Base-by-base conservation (phyloP, 2,329 filamentous ascomycete genomes). In the Penicillium sp. region DNA sequence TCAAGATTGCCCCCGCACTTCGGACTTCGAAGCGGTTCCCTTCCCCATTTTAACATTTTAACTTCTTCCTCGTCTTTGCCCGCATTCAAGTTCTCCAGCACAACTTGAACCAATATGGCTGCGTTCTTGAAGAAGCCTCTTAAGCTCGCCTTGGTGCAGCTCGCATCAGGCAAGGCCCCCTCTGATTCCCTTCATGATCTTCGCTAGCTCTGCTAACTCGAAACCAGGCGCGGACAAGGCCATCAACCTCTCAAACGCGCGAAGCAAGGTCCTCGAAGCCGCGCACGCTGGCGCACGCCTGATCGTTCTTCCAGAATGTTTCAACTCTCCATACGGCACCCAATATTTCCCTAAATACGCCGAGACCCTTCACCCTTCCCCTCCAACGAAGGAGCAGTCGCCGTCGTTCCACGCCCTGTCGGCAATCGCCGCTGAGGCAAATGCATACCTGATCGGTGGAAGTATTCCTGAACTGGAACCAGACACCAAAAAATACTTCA, bases 261-360 rank as follows among this genome's bases (percentile, higher is more conserved):
- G 89, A 51, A 80, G 81, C 36, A 92, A 94, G 70, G 91, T 97
- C 52, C 82, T 91, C 56, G 86, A 91, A 71, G 93, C 94, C 4
- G 87, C 91, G 20, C 73, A 78, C 21, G 78, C 78, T 3, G 93
- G 93, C 61, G 91, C 93, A 54, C 85, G 89, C 51, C 85, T 99
- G 53, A 87, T 97, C 59, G 91, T 97, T 27, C 84, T 99, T 15
- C 94, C 94, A 29, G 94, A 99, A 78, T 99, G 94, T 81, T 99
- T 99, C 85, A 99, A 99, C 79, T 95, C 90, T 34, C 94, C 94
- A 7, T 99, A 99, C 75, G 94, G 94, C 61, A 91, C 86, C 60
- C 82, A 91, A 67, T 92, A 87, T 80, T 99, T 99, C 76, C 88
- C 92, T 47, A 84, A 86, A 55, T 97, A 97, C 73, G 92, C 94